Evolutionary conservation across 2,329 filamentous ascomycete genomes (phyloP).

Genomic region (Beauveria asiatica): DNA sequence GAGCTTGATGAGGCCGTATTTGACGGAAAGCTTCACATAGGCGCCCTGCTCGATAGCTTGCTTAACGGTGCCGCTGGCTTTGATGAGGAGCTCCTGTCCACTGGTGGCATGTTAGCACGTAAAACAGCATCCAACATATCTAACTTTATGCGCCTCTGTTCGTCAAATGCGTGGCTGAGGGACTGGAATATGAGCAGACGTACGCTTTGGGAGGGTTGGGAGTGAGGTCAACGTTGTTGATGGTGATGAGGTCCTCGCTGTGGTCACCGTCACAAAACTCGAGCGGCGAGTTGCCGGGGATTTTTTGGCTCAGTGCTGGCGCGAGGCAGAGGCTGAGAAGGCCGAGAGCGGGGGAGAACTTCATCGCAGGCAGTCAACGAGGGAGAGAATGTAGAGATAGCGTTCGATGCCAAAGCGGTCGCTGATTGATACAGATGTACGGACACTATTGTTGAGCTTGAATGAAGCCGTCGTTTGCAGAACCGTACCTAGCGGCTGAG

Average conservation of each 20-base stretch:
- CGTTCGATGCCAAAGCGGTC: not conserved
- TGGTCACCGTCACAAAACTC: slow-evolving; percentile 65
- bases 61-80: slow-evolving; percentile 65
- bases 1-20: slow-evolving; percentile 87
- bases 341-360: slow-evolving; percentile 33
- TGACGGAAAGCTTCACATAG: slow-evolving; percentile 75
- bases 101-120: slow-evolving; percentile 35
- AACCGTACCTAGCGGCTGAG: not conserved
- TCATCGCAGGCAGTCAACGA: slow-evolving; percentile 21
- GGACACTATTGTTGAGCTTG: not conserved
- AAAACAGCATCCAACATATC: not conserved
- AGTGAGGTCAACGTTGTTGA: slow-evolving; percentile 68
- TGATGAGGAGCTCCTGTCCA: slow-evolving; percentile 68
- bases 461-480: not conserved
- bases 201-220: slow-evolving; percentile 88
- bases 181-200: slow-evolving; percentile 26
- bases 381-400: not conserved
- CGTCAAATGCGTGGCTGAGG: not conserved
- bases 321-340: slow-evolving; percentile 37
- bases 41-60: slow-evolving; percentile 69
- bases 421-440: not conserved
- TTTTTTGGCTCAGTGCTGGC: slow-evolving; percentile 46
- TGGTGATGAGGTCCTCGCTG: slow-evolving; percentile 59
- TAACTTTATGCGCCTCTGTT: not conserved
- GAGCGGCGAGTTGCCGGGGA: slow-evolving; percentile 81